These are phyloP conservation scores for Russula virescens DNA, from an alignment of 768 basidiomycete genomes.

Conservation along the genomic window DNA sequence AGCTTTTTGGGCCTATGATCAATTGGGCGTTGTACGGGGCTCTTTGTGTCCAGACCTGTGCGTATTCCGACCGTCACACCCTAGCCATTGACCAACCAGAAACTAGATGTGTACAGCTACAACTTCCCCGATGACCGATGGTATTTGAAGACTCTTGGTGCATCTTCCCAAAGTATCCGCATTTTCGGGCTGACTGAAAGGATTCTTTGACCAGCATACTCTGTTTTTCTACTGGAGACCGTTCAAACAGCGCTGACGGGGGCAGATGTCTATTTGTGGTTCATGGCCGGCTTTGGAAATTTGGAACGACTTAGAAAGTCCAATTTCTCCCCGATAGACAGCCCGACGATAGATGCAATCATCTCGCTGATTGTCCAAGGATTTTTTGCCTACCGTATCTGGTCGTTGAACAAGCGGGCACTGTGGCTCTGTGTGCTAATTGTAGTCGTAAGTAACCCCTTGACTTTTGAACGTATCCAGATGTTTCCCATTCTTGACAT, in stretches of 20 bases:
- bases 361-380: constrained; percentile 29
- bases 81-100: neutral
- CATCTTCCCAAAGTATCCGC: neutral
- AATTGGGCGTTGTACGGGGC: constrained; percentile 9
- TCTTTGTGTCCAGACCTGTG: constrained; percentile 11
- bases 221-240: constrained; percentile 8
- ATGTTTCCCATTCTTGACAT: neutral
- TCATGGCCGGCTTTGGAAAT: constrained; percentile 11
- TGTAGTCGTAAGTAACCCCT: neutral
- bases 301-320: neutral
- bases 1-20: constrained; percentile 12
- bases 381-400: constrained; percentile 33
- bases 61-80: too few relatives aligned
- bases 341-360: constrained; percentile 27
- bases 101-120: constrained; percentile 7
- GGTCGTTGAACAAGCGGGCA: constrained; percentile 23
- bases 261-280: constrained; percentile 10
- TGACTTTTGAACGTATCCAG: too few relatives aligned
- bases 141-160: neutral
- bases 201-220: neutral
- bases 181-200: neutral
- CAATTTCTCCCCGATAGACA: constrained; percentile 2
- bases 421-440: constrained; percentile 1
- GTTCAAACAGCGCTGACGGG: constrained; percentile 5
- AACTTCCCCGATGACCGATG: constrained; percentile 8